Percentiles rank a stretch among this genome's conserved stretches.
These are phyloP conservation scores for Penicillium sp. DNA, from an alignment of 2,329 filamentous ascomycete genomes.

Conservation along the genomic window DNA sequence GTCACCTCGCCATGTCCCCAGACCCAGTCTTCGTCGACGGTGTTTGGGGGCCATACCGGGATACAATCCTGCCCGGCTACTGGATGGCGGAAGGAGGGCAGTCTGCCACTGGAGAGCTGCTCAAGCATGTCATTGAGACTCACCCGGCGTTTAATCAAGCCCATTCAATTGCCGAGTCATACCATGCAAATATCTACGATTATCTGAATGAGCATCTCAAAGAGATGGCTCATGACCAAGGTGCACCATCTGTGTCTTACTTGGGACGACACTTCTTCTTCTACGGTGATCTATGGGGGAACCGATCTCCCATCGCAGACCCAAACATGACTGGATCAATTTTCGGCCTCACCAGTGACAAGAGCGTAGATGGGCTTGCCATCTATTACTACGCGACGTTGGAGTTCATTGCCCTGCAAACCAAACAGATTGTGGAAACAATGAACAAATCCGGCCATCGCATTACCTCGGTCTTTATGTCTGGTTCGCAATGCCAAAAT, in stretches of 20 bases:
- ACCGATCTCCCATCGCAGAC: slow-evolving; percentile 87
- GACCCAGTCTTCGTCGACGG: slow-evolving; percentile 91
- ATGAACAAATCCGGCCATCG: slow-evolving; percentile 91
- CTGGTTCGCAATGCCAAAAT: slow-evolving; percentile 96
- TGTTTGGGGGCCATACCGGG: slow-evolving; percentile 95
- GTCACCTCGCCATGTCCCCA: slow-evolving; percentile 93
- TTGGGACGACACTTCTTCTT: slow-evolving; percentile 95
- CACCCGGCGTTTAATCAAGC: slow-evolving; percentile 88
- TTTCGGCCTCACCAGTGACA: slow-evolving; percentile 81
- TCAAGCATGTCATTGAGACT: slow-evolving; percentile 93
- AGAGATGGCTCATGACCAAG: slow-evolving; percentile 67
- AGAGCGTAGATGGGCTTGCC: slow-evolving; percentile 78
- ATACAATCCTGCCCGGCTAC: slow-evolving; percentile 85
- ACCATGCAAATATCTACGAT: slow-evolving; percentile 89
- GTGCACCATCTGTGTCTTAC: slow-evolving; percentile 78
- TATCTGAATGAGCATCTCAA: slow-evolving; percentile 87
- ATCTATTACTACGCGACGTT: slow-evolving; percentile 91
- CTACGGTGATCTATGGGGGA: slow-evolving; percentile 94
- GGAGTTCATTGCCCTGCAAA: slow-evolving; percentile 96
- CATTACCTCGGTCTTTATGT: slow-evolving; percentile 97
- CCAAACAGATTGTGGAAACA: slow-evolving; percentile 85
- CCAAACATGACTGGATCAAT: slow-evolving; percentile 86
- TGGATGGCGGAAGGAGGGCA: slow-evolving; percentile 99
- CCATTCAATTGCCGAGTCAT: slow-evolving; percentile 73
- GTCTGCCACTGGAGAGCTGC: slow-evolving; percentile 89